A percentile compares a stretch with the other conserved stretches of the same genome.
Evolutionary conservation across 1,284 basidiomycete species (phyloP).

Genomic region (Austroboletus olivaceoglutinosus): DNA sequence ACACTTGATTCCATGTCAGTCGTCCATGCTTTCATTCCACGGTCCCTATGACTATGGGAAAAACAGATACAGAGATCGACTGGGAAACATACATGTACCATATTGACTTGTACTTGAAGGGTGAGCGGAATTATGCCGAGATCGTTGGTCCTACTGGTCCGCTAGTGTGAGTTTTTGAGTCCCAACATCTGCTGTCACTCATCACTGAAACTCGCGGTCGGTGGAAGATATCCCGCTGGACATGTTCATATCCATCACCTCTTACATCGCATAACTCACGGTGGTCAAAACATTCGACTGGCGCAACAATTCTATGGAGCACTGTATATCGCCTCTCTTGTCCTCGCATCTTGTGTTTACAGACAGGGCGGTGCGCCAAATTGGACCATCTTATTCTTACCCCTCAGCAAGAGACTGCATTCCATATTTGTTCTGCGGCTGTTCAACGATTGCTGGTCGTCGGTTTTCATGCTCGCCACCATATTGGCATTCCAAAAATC

Average conservation of each 20-base stretch:
- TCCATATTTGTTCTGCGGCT: constrained; percentile 91
- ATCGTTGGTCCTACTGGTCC: constrained; percentile 93
- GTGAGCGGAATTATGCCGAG: constrained; percentile 83
- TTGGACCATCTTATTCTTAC: constrained; percentile 74
- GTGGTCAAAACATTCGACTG: constrained; percentile 58
- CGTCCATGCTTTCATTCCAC: constrained; percentile 3
- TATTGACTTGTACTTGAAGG: constrained; percentile 73
- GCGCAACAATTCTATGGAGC: constrained; percentile 80
- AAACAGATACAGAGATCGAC: constrained; percentile 97
- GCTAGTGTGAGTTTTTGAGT: constrained; percentile 67
- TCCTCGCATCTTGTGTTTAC: constrained; percentile 70
- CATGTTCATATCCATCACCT: constrained; percentile 84
- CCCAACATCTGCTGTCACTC: not conserved
- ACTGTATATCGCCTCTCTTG: constrained; percentile 69
- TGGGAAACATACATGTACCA: constrained; percentile 94
- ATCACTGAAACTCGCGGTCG: not conserved
- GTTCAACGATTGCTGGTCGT: constrained; percentile 95
- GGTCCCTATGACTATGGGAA: constrained; percentile 14
- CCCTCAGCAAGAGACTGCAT: constrained; percentile 89
- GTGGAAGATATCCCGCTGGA: constrained; percentile 86
- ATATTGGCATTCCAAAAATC: constrained; percentile 60
- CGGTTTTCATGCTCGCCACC: constrained; percentile 59
- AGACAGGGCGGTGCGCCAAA: constrained; percentile 69
- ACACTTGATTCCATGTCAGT: constrained; percentile 76
- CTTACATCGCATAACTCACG: constrained; percentile 66